Evolutionary conservation across 352 stramenopile species (phyloP), one percentile per base, ranked within the genome.

Genomic region (Phytophthora constricta): DNA sequence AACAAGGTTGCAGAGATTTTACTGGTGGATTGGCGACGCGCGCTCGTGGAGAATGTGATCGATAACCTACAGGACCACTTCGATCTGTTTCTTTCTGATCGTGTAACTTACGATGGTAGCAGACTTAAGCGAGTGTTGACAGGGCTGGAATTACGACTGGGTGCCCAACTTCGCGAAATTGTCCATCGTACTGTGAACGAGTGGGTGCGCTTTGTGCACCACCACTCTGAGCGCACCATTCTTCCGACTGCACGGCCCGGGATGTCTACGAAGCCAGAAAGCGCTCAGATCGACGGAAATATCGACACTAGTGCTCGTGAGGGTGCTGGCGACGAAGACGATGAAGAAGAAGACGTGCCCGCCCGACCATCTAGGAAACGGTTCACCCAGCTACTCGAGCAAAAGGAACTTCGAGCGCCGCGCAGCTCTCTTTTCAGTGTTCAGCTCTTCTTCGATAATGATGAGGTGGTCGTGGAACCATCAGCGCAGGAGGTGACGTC

Each of bases 21-120:
- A 26, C 66, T 92, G 0, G 76, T 91, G 26, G 94, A 98, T 52
- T 98, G 93, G 91, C 80, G 91, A 14, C 86, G 90, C 10, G 81
- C 90, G 2, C 93, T 98, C 31, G 78, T 95, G 9, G 94, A 98
- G 72, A 97, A 96, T 50, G 82, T 98, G 37, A 95, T 98, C 66
- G 94, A 98, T 74, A 97, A 96, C 60, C 72, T 98, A 5, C 94
- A 98, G 68, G 94, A 98, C 62, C 82, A 96, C 60, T 98, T 91
- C 58, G 92, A 98, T 54, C 95, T 98, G 62, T 98, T 98, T 63
- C 80, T 97, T 22, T 96, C 90, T 0, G 90, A 98, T 53, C 48
- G 65, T 2, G 55, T 64, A 2, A 66, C 71, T 2, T 98, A 96
- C 59, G 37, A 65, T 5, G 23, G 33, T 8, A 86, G 82, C 41